These are phyloP conservation scores for Biancaea sappan DNA, from an alignment of 306 rosid species.

Conservation along the genomic window DNA sequence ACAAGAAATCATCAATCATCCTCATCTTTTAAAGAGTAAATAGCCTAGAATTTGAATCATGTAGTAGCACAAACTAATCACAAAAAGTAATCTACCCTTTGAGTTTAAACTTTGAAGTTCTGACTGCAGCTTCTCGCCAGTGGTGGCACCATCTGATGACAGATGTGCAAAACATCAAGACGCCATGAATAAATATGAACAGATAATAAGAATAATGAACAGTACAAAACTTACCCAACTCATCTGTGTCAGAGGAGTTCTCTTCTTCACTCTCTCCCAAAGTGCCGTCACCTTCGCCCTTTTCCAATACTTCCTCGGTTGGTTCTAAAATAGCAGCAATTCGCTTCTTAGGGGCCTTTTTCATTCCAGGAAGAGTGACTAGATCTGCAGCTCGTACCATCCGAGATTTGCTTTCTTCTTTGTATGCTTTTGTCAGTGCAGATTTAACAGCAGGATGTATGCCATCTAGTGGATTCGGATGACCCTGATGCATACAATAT, in stretches of 20 bases:
- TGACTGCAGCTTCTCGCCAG: constrained; percentile 77
- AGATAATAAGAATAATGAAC: not conserved
- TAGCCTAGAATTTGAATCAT: not conserved
- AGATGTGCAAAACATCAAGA: constrained; percentile 26
- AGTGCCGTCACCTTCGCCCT: constrained; percentile 50
- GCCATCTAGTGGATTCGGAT: constrained; percentile 80
- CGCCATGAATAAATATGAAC: constrained; percentile 9
- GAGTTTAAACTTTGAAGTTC: constrained; percentile 82
- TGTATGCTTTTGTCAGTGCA: constrained; percentile 89
- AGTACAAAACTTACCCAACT: constrained; percentile 49
- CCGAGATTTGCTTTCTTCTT: constrained; percentile 71
- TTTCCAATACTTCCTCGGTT: constrained; percentile 57
- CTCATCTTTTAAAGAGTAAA: constrained; percentile 24
- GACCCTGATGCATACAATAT: constrained; percentile 58
- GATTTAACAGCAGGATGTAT: constrained; percentile 72
- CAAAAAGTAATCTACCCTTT: constrained; percentile 57
- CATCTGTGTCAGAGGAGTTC: constrained; percentile 66
- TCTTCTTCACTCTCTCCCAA: constrained; percentile 76
- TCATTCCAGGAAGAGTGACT: constrained; percentile 68
- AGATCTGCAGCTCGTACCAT: constrained; percentile 80
- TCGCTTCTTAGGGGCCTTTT: constrained; percentile 81
- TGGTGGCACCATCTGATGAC: constrained; percentile 48
- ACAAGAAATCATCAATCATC: constrained; percentile 17
- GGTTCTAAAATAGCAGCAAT: constrained; percentile 91
- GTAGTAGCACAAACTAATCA: constrained; percentile 8